Conservation (phyloP, 2,329 filamentous ascomycete genomes). For the Ceratocystis harringtonii region DNA sequence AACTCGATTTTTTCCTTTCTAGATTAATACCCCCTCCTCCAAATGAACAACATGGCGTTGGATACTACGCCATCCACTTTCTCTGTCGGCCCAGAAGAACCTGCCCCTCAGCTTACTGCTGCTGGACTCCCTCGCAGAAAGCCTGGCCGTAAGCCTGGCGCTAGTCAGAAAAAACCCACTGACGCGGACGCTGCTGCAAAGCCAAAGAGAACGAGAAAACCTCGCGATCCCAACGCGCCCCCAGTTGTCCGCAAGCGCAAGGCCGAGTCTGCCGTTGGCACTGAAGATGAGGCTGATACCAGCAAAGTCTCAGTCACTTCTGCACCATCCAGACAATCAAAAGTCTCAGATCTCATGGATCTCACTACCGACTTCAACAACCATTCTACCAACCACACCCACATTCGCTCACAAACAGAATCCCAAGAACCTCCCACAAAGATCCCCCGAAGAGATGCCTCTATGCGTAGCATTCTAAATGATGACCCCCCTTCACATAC, state of each 20-base stretch:
- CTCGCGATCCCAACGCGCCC: conserved; percentile 43
- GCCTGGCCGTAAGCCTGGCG: conserved; percentile 49
- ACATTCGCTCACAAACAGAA: conserved; percentile 19
- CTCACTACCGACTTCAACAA: conserved; percentile 15
- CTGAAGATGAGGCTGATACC: conserved; percentile 25
- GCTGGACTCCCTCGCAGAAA: conserved; percentile 47
- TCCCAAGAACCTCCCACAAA: conserved; percentile 29
- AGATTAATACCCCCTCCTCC: background rate
- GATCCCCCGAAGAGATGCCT: conserved; percentile 38
- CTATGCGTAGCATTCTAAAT: conserved; percentile 43
- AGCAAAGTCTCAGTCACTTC: conserved; percentile 24
- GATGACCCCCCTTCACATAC: conserved; percentile 35
- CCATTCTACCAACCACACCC: conserved; percentile 19
- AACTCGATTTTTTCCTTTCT: conserved; percentile 4
- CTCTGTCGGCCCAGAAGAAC: conserved; percentile 25
- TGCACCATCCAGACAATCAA: conserved; percentile 25
- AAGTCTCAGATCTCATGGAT: conserved; percentile 28
- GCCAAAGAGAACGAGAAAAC: conserved; percentile 36
- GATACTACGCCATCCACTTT: conserved; percentile 23
- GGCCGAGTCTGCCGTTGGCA: conserved; percentile 29
- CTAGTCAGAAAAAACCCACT: conserved; percentile 32
- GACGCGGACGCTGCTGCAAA: conserved; percentile 27
- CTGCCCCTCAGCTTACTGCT: conserved; percentile 37
- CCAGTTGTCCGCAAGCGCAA: conserved; percentile 42
- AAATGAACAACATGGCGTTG: conserved; percentile 35